A percentile compares a stretch with the other conserved stretches of the same genome.
Conservation (phyloP, 768 basidiomycete genomes). For the Favolaschia claudopus region DNA sequence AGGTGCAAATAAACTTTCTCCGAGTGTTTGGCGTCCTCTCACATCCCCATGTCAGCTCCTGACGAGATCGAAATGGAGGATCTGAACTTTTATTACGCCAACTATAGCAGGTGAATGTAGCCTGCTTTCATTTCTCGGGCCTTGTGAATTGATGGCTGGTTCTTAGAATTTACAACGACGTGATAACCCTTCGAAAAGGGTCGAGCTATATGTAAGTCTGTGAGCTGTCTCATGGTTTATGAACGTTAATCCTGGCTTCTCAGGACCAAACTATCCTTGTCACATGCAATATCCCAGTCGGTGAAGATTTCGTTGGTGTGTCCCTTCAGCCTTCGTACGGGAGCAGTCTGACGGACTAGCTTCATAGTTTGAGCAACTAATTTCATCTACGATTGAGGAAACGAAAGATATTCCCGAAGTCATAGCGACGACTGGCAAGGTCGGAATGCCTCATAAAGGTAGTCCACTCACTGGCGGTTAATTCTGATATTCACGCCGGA, state of each 20-base stretch:
- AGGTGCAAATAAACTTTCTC: slow-evolving; percentile 47
- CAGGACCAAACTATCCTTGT: slow-evolving; percentile 95
- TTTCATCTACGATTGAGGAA: slow-evolving; percentile 92
- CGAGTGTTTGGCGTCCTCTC: slow-evolving; percentile 3
- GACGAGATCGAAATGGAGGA: slow-evolving; percentile 97
- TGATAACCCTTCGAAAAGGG: slow-evolving; percentile 92
- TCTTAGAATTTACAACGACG: slow-evolving; percentile 92
- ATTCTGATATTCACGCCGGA: slow-evolving; percentile 13
- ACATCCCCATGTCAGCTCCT: slow-evolving; percentile 56
- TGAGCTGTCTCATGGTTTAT: slow-evolving; percentile 2
- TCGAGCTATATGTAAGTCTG: slow-evolving; percentile 89
- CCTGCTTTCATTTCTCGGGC: slow-evolving; percentile 10
- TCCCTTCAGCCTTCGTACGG: slow-evolving; percentile 2
- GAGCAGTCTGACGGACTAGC: neutral
- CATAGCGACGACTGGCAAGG: slow-evolving; percentile 94
- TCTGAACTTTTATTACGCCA: slow-evolving; percentile 95
- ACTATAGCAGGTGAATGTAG: slow-evolving; percentile 82
- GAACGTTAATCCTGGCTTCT: neutral
- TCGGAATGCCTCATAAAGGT: slow-evolving; percentile 89
- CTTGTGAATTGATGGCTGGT: slow-evolving; percentile 5
- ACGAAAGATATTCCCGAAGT: slow-evolving; percentile 96
- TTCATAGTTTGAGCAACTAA: slow-evolving; percentile 85
- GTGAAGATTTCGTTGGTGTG: slow-evolving; percentile 92
- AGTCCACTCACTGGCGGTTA: slow-evolving; percentile 19
- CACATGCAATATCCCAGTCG: slow-evolving; percentile 94